Conservation (phyloP, 257 asterid species). For the Scutellaria baicalensis region DNA sequence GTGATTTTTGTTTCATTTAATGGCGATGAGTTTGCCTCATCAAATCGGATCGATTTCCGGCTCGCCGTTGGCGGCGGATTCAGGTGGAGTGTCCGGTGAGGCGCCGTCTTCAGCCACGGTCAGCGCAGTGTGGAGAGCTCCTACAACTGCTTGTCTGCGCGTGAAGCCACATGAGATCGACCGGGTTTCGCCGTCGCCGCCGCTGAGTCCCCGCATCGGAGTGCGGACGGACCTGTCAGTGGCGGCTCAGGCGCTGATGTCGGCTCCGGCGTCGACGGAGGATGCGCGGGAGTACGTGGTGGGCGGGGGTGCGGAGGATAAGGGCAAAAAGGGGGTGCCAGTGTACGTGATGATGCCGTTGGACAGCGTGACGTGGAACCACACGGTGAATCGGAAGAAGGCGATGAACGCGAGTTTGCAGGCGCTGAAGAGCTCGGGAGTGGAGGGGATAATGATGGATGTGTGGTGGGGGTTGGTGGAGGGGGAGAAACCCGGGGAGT, state of each 20-base stretch:
- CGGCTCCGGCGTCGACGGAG: slow-evolving; percentile 9
- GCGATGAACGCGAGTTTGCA: slow-evolving; percentile 94
- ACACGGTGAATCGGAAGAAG: slow-evolving; percentile 80
- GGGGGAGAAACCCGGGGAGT: slow-evolving; percentile 66
- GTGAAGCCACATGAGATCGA: slow-evolving; percentile 39
- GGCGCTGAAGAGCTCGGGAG: slow-evolving; percentile 95
- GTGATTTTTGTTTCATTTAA: neutral
- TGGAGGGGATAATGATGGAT: slow-evolving; percentile 98
- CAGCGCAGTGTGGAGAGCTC: slow-evolving; percentile 61
- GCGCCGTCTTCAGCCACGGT: slow-evolving; percentile 36
- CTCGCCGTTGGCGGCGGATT: slow-evolving; percentile 33
- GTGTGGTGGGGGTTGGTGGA: slow-evolving; percentile 99
- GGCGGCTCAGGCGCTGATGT: slow-evolving; percentile 76
- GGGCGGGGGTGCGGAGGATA: slow-evolving; percentile 12
- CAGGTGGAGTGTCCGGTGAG: slow-evolving; percentile 32
- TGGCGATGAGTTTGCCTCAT: slow-evolving; percentile 93
- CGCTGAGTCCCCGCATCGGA: slow-evolving; percentile 61
- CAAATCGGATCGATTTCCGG: slow-evolving; percentile 81
- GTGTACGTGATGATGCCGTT: slow-evolving; percentile 98
- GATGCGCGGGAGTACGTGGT: slow-evolving; percentile 20
- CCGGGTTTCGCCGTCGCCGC: slow-evolving; percentile 80
- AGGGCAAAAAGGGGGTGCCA: slow-evolving; percentile 62
- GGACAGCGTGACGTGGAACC: slow-evolving; percentile 85
- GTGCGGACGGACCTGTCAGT: slow-evolving; percentile 56
- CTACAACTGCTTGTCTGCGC: slow-evolving; percentile 36